These are phyloP conservation scores for Pelargonium fulgidum DNA, from an alignment of 441 rosid species.

Conservation along the genomic window DNA sequence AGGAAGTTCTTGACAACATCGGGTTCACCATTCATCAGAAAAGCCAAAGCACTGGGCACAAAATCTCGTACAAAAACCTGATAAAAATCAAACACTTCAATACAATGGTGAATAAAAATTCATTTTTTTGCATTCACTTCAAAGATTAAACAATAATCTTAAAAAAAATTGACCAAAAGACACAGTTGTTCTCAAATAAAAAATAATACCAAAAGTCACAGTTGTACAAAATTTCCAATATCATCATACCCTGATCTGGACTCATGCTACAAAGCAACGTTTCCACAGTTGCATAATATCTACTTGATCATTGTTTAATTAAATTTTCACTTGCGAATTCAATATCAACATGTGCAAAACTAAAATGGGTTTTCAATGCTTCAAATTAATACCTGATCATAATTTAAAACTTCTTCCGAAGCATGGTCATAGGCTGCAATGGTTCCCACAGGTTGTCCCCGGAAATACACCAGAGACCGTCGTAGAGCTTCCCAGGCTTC, in stretches of 20 bases:
- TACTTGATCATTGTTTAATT: background rate
- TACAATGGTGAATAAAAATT: background rate
- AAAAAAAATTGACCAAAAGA: too few species aligned
- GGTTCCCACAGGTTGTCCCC: constrained; percentile 80
- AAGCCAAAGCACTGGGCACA: constrained; percentile 83
- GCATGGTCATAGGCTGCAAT: constrained; percentile 67
- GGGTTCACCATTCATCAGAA: constrained; percentile 76
- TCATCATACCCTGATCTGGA: background rate
- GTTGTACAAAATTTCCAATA: background rate
- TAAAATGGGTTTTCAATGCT: background rate
- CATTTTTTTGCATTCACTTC: background rate
- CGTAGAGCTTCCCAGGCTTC: constrained; percentile 83
- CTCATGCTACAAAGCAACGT: background rate
- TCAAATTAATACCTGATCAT: constrained; percentile 62
- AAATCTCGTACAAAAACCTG: constrained; percentile 92
- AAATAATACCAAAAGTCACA: too few species aligned
- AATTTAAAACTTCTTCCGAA: constrained; percentile 68
- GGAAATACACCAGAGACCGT: constrained; percentile 54
- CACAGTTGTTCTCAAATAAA: too few species aligned
- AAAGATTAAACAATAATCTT: too few species aligned
- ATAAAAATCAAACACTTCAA: background rate
- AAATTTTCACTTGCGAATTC: background rate
- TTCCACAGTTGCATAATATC: background rate
- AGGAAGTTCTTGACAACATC: constrained; percentile 79
- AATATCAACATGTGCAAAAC: background rate